Conservation (phyloP, 257 asterid species). For the Solanum rostratum region DNA sequence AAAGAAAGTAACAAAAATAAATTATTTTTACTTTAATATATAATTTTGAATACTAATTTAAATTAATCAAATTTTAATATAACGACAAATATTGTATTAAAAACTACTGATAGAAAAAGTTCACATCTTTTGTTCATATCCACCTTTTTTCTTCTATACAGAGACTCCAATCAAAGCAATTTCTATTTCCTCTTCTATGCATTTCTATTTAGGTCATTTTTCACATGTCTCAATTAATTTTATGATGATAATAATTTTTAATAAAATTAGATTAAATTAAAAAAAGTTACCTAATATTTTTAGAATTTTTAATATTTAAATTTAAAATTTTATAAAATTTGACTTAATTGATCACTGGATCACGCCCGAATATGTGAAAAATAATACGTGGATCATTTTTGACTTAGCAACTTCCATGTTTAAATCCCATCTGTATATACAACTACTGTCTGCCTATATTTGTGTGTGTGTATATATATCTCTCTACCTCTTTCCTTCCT, state of each 20-base stretch:
- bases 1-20: neutral
- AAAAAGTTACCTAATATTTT: neutral
- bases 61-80: neutral
- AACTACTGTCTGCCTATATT: neutral
- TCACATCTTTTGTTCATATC: neutral
- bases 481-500: neutral
- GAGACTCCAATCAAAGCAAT: neutral
- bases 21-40: neutral
- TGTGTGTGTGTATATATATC: neutral
- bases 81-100: neutral
- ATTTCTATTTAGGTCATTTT: neutral
- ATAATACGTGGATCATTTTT: slow-evolving; percentile 5
- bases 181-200: neutral
- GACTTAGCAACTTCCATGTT: neutral
- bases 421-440: neutral
- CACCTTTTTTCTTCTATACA: neutral
- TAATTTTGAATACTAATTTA: neutral
- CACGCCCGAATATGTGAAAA: neutral
- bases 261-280: too few species aligned
- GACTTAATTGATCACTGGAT: too few species aligned
- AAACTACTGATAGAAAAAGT: neutral
- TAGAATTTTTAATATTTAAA: neutral
- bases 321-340: neutral
- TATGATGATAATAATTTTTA: too few species aligned
- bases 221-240: neutral